Conservation (phyloP, 306 rosid species). For the Senna siamea region DNA sequence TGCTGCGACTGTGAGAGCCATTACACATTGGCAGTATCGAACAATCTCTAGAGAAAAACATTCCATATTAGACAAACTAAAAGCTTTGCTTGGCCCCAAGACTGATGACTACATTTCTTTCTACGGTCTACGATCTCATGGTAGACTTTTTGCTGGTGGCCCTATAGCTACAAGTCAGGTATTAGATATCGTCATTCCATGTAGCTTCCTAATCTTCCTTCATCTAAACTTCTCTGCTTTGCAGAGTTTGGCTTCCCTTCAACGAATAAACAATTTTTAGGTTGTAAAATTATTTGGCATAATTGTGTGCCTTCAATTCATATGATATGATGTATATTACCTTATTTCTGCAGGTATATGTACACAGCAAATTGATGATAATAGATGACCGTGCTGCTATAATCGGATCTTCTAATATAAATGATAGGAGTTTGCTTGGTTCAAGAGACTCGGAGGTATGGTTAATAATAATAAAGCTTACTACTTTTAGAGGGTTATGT, state of each 20-base stretch:
- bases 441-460: conserved; percentile 95
- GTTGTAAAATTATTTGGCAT: conserved; percentile 1
- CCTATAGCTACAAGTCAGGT: conserved; percentile 96
- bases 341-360: conserved; percentile 69
- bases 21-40: conserved; percentile 97
- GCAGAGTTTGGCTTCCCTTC: too few relatives aligned
- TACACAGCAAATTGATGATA: conserved; percentile 93
- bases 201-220: background rate
- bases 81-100: conserved; percentile 73
- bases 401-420: conserved; percentile 95
- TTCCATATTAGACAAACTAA: conserved; percentile 82
- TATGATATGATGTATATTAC: conserved; percentile 25
- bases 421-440: conserved; percentile 94
- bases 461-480: conserved; percentile 15
- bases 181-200: conserved; percentile 20
- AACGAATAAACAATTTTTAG: too few relatives aligned
- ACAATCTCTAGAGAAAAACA: conserved; percentile 79
- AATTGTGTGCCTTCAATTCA: conserved; percentile 21
- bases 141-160: conserved; percentile 76
- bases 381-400: conserved; percentile 76
- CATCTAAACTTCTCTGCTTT: background rate
- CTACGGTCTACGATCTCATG: conserved; percentile 91
- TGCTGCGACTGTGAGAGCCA: conserved; percentile 98
- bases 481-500: conserved; percentile 18
- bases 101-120: conserved; percentile 88